Evolutionary conservation across 768 basidiomycete species (phyloP).

Genomic region (Macrolepiota fuliginosa): DNA sequence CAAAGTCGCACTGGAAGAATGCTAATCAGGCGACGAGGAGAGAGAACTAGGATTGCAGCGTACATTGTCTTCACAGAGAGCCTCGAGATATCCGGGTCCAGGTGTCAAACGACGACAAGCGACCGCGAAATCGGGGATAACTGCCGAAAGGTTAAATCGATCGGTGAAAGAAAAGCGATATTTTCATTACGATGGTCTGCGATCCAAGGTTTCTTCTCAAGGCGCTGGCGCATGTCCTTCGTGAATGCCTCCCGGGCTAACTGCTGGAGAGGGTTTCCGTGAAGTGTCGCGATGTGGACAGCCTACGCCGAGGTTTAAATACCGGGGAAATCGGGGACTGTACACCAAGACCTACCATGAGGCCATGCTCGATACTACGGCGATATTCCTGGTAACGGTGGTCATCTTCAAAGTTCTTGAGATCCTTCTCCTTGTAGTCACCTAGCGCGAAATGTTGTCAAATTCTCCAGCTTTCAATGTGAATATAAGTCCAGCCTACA

Average conservation of each 20-base stretch:
- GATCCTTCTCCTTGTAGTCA: slow-evolving; percentile 49
- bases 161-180: not conserved
- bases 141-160: slow-evolving; percentile 23
- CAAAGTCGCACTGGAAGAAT: slow-evolving; percentile 47
- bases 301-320: slow-evolving; percentile 22
- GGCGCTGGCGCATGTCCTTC: slow-evolving; percentile 44
- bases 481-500: slow-evolving; percentile 29
- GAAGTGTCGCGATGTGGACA: slow-evolving; percentile 39
- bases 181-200: slow-evolving; percentile 45
- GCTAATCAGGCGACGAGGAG: not conserved
- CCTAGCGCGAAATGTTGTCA: slow-evolving; percentile 26
- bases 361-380: slow-evolving; percentile 41
- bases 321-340: not conserved
- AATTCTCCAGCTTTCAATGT: not conserved
- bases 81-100: slow-evolving; percentile 67
- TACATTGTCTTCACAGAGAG: slow-evolving; percentile 62
- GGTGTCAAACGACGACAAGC: slow-evolving; percentile 65
- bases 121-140: slow-evolving; percentile 59
- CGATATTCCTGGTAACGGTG: slow-evolving; percentile 47
- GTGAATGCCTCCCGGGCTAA: slow-evolving; percentile 34
- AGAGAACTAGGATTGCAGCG: slow-evolving; percentile 5
- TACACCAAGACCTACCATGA: slow-evolving; percentile 39
- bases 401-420: slow-evolving; percentile 45
- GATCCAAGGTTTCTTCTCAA: slow-evolving; percentile 60
- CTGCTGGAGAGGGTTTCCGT: slow-evolving; percentile 35